Evolutionary conservation across 352 stramenopile species (phyloP).

Genomic region (Phytophthora citricola): DNA sequence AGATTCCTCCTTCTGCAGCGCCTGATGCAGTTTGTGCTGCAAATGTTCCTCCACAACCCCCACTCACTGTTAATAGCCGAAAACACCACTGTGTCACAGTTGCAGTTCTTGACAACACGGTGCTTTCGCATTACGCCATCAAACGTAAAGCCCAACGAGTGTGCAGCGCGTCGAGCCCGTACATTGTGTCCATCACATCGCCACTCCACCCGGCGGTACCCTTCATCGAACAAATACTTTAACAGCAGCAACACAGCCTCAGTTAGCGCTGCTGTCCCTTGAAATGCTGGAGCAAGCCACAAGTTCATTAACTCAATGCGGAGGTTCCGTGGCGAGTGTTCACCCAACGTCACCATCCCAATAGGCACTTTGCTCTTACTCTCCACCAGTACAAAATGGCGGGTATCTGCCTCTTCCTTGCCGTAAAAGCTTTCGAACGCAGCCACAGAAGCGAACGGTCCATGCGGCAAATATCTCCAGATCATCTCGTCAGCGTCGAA

Average conservation of each 20-base stretch:
- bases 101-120: conserved; percentile 84
- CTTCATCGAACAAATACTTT: conserved; percentile 68
- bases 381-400: conserved; percentile 77
- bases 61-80: conserved; percentile 90
- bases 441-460: conserved; percentile 53
- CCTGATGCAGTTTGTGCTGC: conserved; percentile 42
- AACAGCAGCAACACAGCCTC: conserved; percentile 81
- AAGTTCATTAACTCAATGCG: conserved; percentile 80
- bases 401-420: conserved; percentile 37
- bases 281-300: conserved; percentile 85
- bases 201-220: conserved; percentile 90
- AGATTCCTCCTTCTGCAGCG: conserved; percentile 27
- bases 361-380: conserved; percentile 54
- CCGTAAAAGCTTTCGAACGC: conserved; percentile 54
- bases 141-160: conserved; percentile 87
- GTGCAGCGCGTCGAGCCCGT: conserved; percentile 73
- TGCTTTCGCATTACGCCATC: conserved; percentile 91
- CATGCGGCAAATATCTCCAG: conserved; percentile 73
- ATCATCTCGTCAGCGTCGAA: conserved; percentile 85
- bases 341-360: conserved; percentile 80
- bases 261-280: conserved; percentile 49
- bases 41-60: conserved; percentile 73
- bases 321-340: conserved; percentile 81
- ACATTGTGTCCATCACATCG: conserved; percentile 89
- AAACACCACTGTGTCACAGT: conserved; percentile 88